These are phyloP conservation scores for Teratosphaeria epicoccoides DNA, from an alignment of 2,329 filamentous ascomycete species.

Conservation along the genomic window DNA sequence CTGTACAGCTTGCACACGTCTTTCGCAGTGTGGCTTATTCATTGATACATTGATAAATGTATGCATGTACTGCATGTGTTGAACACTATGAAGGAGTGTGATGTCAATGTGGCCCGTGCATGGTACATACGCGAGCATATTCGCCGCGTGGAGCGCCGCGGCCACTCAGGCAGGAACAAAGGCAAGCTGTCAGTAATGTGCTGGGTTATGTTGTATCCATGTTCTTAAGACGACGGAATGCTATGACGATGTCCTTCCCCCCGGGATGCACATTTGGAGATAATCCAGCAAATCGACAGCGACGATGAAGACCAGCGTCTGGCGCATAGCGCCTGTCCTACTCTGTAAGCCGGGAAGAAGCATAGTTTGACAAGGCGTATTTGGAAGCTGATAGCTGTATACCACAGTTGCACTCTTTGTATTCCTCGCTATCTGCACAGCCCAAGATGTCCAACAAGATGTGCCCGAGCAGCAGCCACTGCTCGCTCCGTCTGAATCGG, in stretches of 20 bases:
- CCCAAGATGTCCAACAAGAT: slow-evolving; percentile 5
- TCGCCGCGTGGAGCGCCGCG: background rate
- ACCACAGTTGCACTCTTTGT: slow-evolving; percentile 12
- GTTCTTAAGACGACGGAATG: background rate
- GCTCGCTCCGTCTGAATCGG: slow-evolving; percentile 4
- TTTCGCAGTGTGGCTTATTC: too few species aligned
- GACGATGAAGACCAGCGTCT: slow-evolving; percentile 12
- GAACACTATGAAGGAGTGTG: background rate
- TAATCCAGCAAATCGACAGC: background rate
- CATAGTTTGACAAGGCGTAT: background rate
- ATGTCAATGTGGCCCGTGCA: background rate
- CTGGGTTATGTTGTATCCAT: background rate
- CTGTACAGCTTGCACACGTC: too few species aligned
- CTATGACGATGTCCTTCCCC: background rate
- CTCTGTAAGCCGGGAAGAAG: slow-evolving; percentile 10
- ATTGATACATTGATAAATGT: too few species aligned
- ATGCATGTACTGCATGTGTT: background rate
- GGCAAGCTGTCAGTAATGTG: slow-evolving; percentile 1
- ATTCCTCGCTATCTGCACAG: slow-evolving; percentile 11
- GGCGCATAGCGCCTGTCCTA: slow-evolving; percentile 15
- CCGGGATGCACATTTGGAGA: background rate
- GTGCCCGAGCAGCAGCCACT: slow-evolving; percentile 6
- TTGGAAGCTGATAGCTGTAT: slow-evolving; percentile 3
- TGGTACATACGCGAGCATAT: background rate
- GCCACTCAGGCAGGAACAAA: slow-evolving; percentile 1